phyloP scores from a whole-genome alignment of 164 flowering plant genomes.

The Piper betle region DNA sequence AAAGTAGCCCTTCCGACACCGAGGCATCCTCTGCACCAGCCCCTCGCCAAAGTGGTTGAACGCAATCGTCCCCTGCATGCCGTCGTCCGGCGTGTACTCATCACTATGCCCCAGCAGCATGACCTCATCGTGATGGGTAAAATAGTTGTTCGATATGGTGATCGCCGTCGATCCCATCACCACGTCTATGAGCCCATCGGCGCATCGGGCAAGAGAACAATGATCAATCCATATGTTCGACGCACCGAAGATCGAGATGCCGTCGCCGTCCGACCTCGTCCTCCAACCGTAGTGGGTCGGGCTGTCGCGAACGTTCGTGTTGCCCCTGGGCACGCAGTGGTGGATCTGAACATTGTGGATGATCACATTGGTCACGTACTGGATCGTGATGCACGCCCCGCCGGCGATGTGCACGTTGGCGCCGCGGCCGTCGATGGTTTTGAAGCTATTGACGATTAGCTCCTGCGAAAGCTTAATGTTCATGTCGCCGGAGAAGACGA shows the following conservation, averaged over 20 bases:
- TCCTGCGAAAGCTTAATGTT: constrained; percentile 56
- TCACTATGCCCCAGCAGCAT: constrained; percentile 62
- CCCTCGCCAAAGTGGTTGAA: constrained; percentile 56
- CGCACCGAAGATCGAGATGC: constrained; percentile 53
- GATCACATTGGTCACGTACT: constrained; percentile 52
- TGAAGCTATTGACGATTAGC: constrained; percentile 74
- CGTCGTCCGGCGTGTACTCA: constrained; percentile 27
- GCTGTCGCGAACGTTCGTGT: constrained; percentile 2
- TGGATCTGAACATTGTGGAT: constrained; percentile 69
- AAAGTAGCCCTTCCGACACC: constrained; percentile 28
- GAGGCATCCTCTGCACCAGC: constrained; percentile 59
- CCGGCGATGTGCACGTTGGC: constrained; percentile 26
- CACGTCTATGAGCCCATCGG: constrained; percentile 73
- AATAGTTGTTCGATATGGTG: constrained; percentile 71
- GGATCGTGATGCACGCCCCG: constrained; percentile 69
- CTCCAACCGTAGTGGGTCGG: constrained; percentile 5
- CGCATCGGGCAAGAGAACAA: constrained; percentile 53
- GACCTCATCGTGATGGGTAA: constrained; percentile 68
- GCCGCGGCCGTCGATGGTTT: constrained; percentile 12
- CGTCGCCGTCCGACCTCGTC: constrained; percentile 16
- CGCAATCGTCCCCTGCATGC: constrained; percentile 46
- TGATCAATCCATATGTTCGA: constrained; percentile 75
- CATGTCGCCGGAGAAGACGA: constrained; percentile 74
- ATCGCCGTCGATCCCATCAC: constrained; percentile 69
- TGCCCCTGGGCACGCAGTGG: constrained; percentile 31